Conservation (phyloP, 1,139 yeast species). For the Diutina siamensis region DNA sequence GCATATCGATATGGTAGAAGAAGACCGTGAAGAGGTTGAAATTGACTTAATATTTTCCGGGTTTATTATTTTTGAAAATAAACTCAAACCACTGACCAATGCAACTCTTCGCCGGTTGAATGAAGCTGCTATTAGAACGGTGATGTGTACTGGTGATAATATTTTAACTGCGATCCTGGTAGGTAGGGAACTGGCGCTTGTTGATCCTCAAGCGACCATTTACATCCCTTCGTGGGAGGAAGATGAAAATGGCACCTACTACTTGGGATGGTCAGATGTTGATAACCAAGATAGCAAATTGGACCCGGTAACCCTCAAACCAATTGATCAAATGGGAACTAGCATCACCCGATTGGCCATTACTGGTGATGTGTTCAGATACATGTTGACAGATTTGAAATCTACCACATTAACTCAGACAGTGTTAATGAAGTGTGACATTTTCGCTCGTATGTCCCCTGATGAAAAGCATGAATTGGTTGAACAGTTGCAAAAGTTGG, state of each 20-base stretch:
- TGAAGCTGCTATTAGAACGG: slow-evolving; percentile 64
- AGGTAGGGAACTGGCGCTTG: slow-evolving; percentile 69
- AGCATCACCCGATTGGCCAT: slow-evolving; percentile 44
- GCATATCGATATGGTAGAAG: slow-evolving; percentile 11
- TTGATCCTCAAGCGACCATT: slow-evolving; percentile 35
- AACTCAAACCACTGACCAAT: slow-evolving; percentile 60
- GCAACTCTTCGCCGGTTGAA: slow-evolving; percentile 47
- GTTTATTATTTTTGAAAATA: slow-evolving; percentile 85
- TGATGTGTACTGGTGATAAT: slow-evolving; percentile 98
- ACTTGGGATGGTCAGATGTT: slow-evolving; percentile 53
- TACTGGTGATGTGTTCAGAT: slow-evolving; percentile 86
- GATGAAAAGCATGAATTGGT: slow-evolving; percentile 96
- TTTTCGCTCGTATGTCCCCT: slow-evolving; percentile 97
- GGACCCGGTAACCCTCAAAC: slow-evolving; percentile 53
- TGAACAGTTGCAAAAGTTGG: slow-evolving; percentile 70
- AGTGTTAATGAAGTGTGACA: slow-evolving; percentile 60
- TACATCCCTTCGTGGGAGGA: slow-evolving; percentile 56
- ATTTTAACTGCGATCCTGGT: slow-evolving; percentile 91
- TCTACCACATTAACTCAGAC: slow-evolving; percentile 34
- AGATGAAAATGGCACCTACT: slow-evolving; percentile 16
- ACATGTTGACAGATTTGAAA: slow-evolving; percentile 46
- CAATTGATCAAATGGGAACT: slow-evolving; percentile 22
- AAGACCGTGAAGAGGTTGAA: slow-evolving; percentile 53
- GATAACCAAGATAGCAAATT: slow-evolving; percentile 40
- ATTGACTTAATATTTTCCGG: slow-evolving; percentile 64